Conservation (phyloP, 768 basidiomycete species). For the Mrakia blollopis region DNA sequence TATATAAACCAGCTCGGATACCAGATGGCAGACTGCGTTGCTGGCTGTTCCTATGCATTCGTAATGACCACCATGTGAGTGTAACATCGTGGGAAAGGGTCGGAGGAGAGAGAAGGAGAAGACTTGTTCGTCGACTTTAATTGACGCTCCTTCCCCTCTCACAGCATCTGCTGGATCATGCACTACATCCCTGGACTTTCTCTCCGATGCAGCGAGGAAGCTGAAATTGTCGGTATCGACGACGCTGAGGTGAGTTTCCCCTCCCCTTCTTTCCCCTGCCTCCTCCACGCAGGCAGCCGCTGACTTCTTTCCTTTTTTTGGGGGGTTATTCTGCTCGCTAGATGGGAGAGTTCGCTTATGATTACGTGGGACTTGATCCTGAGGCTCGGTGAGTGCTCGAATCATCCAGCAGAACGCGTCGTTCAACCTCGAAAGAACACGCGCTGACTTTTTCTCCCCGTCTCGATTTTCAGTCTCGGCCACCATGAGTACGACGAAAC, state of each 20-base stretch:
- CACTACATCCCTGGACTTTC: conserved; percentile 46
- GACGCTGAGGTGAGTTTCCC: conserved; percentile 54
- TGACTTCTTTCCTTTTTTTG: too few relatives aligned
- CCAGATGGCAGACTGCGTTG: conserved; percentile 63
- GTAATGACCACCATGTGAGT: too few relatives aligned
- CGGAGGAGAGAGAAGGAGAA: too few relatives aligned
- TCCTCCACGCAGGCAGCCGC: not conserved
- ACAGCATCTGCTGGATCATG: conserved; percentile 39
- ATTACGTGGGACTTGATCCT: conserved; percentile 71
- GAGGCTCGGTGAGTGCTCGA: conserved; percentile 38
- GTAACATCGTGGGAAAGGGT: too few relatives aligned
- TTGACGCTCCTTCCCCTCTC: too few relatives aligned
- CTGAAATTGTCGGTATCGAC: conserved; percentile 46
- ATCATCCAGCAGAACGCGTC: too few relatives aligned
- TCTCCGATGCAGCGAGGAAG: conserved; percentile 42
- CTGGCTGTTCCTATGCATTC: too few relatives aligned
- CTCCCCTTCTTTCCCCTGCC: not conserved
- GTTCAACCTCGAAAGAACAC: not conserved
- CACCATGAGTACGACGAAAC: too few relatives aligned
- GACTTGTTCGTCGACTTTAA: too few relatives aligned
- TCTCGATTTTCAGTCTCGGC: conserved; percentile 38
- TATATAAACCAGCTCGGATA: conserved; percentile 66
- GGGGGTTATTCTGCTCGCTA: not conserved
- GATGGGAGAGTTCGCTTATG: conserved; percentile 38
- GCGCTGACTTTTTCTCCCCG: not conserved